Percentiles rank a stretch among this genome's conserved stretches.
phyloP scores from a whole-genome alignment of 805 yeast genomes.

The Starmerella sirachaensis region DNA sequence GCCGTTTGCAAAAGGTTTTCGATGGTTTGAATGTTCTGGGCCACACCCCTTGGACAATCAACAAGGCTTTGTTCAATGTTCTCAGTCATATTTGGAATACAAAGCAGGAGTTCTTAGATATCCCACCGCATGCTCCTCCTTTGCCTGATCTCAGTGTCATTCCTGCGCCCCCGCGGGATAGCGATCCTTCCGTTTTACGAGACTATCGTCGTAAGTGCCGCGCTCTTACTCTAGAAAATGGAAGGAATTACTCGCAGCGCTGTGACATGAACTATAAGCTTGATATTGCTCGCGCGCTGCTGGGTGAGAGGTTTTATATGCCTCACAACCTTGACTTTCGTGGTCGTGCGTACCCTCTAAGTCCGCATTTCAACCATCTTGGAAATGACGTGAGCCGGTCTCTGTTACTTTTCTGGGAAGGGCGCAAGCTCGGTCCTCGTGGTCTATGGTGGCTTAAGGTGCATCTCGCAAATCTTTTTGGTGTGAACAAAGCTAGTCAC shows the following conservation, averaged over 20 bases:
- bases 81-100: conserved; percentile 78
- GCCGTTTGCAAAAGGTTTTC: conserved; percentile 53
- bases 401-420: conserved; percentile 48
- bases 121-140: conserved; percentile 42
- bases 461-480: conserved; percentile 49
- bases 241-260: conserved; percentile 68
- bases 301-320: conserved; percentile 49
- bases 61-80: conserved; percentile 53
- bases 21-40: conserved; percentile 81
- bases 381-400: conserved; percentile 52
- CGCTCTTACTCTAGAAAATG: conserved; percentile 45
- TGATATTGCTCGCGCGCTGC: conserved; percentile 87
- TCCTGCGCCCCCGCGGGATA: conserved; percentile 50
- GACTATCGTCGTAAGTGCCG: conserved; percentile 58
- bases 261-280: conserved; percentile 89
- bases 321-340: conserved; percentile 56
- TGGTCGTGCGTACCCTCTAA: conserved; percentile 53
- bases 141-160: conserved; percentile 33
- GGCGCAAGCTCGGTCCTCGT: conserved; percentile 38
- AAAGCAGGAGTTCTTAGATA: conserved; percentile 60
- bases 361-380: conserved; percentile 52
- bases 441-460: conserved; percentile 52
- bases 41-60: conserved; percentile 83
- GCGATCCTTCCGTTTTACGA: conserved; percentile 60
- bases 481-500: conserved; percentile 44